Evolutionary conservation across 108 stramenopile genomes (phyloP).

Genomic region (Cyclotella atomus): DNA sequence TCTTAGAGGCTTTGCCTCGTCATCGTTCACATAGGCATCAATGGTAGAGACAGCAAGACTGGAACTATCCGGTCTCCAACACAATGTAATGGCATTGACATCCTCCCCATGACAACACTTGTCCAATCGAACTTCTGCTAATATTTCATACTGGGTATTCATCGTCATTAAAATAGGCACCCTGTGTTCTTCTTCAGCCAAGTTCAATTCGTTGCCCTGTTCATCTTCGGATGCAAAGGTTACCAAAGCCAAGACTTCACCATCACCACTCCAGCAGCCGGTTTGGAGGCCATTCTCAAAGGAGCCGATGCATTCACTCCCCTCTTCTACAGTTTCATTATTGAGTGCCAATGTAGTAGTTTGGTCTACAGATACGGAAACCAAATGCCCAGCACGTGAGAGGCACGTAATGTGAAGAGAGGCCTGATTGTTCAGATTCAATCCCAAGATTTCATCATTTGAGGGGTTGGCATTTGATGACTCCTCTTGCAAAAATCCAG

Average conservation of each 20-base stretch:
- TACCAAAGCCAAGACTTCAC: conserved; percentile 76
- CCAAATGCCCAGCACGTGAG: conserved; percentile 43
- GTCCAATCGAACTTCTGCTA: conserved; percentile 71
- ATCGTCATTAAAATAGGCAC: conserved; percentile 80
- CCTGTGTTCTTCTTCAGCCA: conserved; percentile 17
- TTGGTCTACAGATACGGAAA: conserved; percentile 44
- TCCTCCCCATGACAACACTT: conserved; percentile 45
- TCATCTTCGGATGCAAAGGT: conserved; percentile 72
- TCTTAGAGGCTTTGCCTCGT: conserved; percentile 36
- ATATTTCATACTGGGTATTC: conserved; percentile 83
- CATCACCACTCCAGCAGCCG: conserved; percentile 85
- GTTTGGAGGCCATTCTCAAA: conserved; percentile 84
- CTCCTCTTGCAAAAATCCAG: conserved; percentile 42
- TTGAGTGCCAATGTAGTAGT: conserved; percentile 59
- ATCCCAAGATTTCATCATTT: conserved; percentile 21
- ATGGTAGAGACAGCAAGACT: conserved; percentile 71
- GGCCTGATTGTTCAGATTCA: conserved; percentile 31
- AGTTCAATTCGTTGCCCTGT: conserved; percentile 25
- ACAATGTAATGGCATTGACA: conserved; percentile 57
- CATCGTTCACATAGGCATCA: conserved; percentile 51
- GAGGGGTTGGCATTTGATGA: conserved; percentile 13
- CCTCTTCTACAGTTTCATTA: conserved; percentile 50
- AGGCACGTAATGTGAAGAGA: conserved; percentile 47
- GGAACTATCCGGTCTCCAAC: conserved; percentile 82
- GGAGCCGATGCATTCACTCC: conserved; percentile 75